Evolutionary conservation across 148 eudicot species (phyloP).

Genomic region (Rhododendron vialii): DNA sequence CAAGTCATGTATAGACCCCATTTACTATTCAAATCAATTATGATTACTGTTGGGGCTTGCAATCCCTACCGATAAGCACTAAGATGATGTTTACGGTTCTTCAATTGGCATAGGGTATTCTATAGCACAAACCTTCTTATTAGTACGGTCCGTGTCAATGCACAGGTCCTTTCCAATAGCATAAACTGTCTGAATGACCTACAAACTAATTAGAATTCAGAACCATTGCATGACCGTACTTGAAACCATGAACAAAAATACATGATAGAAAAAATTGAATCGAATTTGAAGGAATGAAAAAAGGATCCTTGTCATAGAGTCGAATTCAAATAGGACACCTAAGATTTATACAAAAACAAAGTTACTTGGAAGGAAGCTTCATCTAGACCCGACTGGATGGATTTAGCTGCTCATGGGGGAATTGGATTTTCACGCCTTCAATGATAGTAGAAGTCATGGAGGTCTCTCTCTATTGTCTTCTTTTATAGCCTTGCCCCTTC

Average conservation of each 20-base stretch:
- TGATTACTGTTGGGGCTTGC: neutral
- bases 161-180: neutral
- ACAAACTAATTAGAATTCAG: neutral
- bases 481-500: neutral
- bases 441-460: neutral
- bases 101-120: neutral
- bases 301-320: neutral
- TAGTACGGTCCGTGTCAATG: neutral
- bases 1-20: neutral
- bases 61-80: neutral
- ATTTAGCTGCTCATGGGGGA: neutral
- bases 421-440: neutral
- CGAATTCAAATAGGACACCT: neutral
- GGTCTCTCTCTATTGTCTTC: neutral
- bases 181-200: neutral
- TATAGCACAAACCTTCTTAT: neutral
- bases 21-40: too few species aligned
- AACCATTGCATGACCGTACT: neutral
- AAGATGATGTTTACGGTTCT: neutral
- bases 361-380: neutral
- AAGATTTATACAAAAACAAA: too few species aligned
- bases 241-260: neutral
- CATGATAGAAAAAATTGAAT: neutral
- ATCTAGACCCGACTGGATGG: neutral
- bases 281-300: too few species aligned